Percentiles rank a stretch among this genome's conserved stretches.
Evolutionary conservation across 352 stramenopile species (phyloP).

Genomic region (Aphanomyces astaci): DNA sequence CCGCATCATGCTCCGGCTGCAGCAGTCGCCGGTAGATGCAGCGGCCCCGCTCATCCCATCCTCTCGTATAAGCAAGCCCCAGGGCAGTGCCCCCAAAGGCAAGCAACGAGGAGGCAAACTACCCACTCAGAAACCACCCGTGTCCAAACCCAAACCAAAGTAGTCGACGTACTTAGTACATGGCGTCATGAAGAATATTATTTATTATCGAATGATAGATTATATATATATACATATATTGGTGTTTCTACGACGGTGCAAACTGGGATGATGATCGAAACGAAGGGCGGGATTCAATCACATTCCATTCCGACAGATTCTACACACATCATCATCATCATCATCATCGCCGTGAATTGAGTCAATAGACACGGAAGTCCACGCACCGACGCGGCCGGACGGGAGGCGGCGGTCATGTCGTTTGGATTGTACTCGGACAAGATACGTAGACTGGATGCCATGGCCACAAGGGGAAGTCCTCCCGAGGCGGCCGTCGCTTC

Average conservation of each 20-base stretch:
- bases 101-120: not conserved
- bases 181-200: not conserved
- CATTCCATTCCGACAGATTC: not conserved
- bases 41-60: too few relatives aligned
- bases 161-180: not conserved
- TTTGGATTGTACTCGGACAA: conserved; percentile 5
- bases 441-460: not conserved
- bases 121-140: not conserved
- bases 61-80: too few relatives aligned
- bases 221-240: too few relatives aligned
- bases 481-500: not conserved
- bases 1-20: conserved; percentile 48
- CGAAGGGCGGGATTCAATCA: not conserved
- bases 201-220: too few relatives aligned
- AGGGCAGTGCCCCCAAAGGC: too few relatives aligned
- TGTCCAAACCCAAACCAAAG: not conserved
- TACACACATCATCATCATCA: not conserved
- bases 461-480: conserved; percentile 6
- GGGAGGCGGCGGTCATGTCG: not conserved
- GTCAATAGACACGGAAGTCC: too few relatives aligned
- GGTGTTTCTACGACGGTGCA: not conserved
- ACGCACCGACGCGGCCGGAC: not conserved
- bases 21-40: conserved; percentile 30
- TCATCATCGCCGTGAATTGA: not conserved
- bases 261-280: not conserved